Percentiles rank a stretch among this genome's conserved stretches.
phyloP scores from a whole-genome alignment of 495 filamentous ascomycete species.

The Choiromyces venosus region DNA sequence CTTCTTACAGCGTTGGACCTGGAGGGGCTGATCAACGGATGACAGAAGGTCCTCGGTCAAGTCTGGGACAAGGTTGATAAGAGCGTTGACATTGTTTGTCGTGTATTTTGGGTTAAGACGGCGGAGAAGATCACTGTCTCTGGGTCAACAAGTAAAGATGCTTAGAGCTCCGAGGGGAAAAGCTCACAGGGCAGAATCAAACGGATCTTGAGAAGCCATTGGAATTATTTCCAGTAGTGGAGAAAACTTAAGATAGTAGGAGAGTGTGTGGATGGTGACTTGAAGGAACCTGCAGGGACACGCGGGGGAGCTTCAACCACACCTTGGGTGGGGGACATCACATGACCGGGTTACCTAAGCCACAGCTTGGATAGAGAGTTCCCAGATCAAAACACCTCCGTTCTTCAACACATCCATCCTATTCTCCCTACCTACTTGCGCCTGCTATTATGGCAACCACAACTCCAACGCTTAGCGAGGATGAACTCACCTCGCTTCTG shows the following conservation, averaged over 20 bases:
- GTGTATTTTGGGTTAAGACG: slow-evolving; percentile 93
- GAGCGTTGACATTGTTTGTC: slow-evolving; percentile 69
- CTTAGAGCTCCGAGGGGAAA: slow-evolving; percentile 11
- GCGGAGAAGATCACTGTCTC: slow-evolving; percentile 85
- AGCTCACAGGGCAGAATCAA: slow-evolving; percentile 76
- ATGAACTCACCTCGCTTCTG: slow-evolving; percentile 36
- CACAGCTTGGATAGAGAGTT: not conserved
- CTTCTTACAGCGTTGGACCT: slow-evolving; percentile 74
- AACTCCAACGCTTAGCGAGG: slow-evolving; percentile 29
- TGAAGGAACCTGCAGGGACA: not conserved
- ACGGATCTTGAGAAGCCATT: slow-evolving; percentile 55
- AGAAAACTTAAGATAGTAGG: not conserved
- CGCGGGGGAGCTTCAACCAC: not conserved
- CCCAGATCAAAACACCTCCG: not conserved
- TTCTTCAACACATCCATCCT: not conserved
- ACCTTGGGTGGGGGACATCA: not conserved
- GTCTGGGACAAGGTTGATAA: slow-evolving; percentile 79
- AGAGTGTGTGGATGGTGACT: not conserved
- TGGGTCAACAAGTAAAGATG: slow-evolving; percentile 15
- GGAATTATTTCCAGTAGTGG: slow-evolving; percentile 2
- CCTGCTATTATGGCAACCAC: slow-evolving; percentile 17
- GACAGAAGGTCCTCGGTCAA: slow-evolving; percentile 97
- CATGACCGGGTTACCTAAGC: not conserved
- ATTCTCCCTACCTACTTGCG: not conserved
- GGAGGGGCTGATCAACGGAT: slow-evolving; percentile 91